A percentile compares a stretch with the other conserved stretches of the same genome.
These are phyloP conservation scores for Lindgomyces ingoldianus DNA, from an alignment of 495 filamentous ascomycete species.

Conservation along the genomic window DNA sequence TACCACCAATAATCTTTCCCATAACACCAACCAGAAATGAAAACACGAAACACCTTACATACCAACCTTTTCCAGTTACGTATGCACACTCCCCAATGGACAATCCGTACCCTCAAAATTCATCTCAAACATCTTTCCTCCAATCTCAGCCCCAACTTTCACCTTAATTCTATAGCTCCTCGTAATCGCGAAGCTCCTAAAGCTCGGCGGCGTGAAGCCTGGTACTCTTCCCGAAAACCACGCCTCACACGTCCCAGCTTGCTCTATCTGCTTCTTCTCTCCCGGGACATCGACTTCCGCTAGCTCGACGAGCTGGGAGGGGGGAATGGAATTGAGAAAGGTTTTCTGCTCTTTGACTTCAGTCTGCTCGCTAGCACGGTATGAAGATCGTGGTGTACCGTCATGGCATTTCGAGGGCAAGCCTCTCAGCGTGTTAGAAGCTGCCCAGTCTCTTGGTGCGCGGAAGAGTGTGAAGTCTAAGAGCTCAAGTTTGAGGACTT, in stretches of 20 bases:
- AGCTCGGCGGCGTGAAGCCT: slow-evolving; percentile 23
- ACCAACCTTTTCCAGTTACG: too few relatives aligned
- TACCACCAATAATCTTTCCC: too few relatives aligned
- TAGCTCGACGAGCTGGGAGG: slow-evolving; percentile 4
- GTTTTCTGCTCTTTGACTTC: slow-evolving; percentile 16
- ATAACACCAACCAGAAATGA: too few relatives aligned
- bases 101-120: slow-evolving; percentile 10
- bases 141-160: slow-evolving; percentile 23
- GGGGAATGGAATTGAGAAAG: slow-evolving; percentile 24
- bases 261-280: slow-evolving; percentile 13
- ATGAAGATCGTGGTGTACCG: background rate
- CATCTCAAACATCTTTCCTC: slow-evolving; percentile 29
- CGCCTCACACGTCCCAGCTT: slow-evolving; percentile 12
- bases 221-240: slow-evolving; percentile 26
- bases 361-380: background rate
- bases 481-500: slow-evolving; percentile 22
- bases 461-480: slow-evolving; percentile 26
- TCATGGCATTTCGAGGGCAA: background rate
- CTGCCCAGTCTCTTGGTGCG: slow-evolving; percentile 24
- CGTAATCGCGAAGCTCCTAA: slow-evolving; percentile 25
- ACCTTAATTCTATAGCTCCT: slow-evolving; percentile 29
- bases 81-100: background rate
- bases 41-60: too few relatives aligned
- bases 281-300: background rate
- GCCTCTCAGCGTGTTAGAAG: slow-evolving; percentile 15